Conservation (phyloP, 129 eudicot species). For the Tagetes patula region DNA sequence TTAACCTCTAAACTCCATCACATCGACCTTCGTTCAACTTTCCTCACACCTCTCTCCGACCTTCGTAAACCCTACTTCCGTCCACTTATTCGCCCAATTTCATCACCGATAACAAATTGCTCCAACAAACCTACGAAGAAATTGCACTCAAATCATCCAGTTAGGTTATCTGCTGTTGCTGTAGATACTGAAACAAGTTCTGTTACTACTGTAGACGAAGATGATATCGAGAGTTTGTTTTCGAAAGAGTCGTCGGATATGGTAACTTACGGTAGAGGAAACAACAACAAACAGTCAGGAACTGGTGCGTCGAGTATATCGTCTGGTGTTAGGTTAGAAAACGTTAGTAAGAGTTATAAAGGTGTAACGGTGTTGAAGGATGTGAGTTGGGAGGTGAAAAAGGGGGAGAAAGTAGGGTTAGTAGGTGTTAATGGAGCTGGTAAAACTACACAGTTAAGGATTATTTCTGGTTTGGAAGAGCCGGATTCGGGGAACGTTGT, state of each 20-base stretch:
- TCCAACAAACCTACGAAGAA: conserved; percentile 33
- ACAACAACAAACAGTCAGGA: conserved; percentile 40
- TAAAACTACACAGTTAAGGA: conserved; percentile 92
- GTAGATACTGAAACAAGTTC: conserved; percentile 48
- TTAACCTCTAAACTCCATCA: conserved; percentile 55
- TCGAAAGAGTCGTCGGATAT: conserved; percentile 42
- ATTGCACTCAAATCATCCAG: conserved; percentile 24
- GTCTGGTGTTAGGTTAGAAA: conserved; percentile 88
- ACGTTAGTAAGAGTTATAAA: conserved; percentile 73
- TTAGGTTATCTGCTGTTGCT: conserved; percentile 60
- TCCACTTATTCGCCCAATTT: conserved; percentile 28
- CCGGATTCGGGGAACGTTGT: conserved; percentile 89
- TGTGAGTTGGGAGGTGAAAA: conserved; percentile 92
- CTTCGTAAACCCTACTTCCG: conserved; percentile 48
- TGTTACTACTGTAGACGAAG: conserved; percentile 25
- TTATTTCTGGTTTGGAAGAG: conserved; percentile 77
- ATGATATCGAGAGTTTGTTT: conserved; percentile 71
- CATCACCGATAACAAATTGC: conserved; percentile 28
- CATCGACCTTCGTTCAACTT: conserved; percentile 59
- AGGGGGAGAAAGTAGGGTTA: conserved; percentile 90
- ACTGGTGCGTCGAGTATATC: conserved; percentile 82
- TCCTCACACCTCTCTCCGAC: conserved; percentile 52
- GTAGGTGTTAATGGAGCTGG: conserved; percentile 99
- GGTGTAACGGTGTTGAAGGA: conserved; percentile 93
- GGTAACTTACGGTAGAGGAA: conserved; percentile 40